Evolutionary conservation across 2,329 filamentous ascomycete genomes (phyloP).

Genomic region (Botryotinia convoluta): DNA sequence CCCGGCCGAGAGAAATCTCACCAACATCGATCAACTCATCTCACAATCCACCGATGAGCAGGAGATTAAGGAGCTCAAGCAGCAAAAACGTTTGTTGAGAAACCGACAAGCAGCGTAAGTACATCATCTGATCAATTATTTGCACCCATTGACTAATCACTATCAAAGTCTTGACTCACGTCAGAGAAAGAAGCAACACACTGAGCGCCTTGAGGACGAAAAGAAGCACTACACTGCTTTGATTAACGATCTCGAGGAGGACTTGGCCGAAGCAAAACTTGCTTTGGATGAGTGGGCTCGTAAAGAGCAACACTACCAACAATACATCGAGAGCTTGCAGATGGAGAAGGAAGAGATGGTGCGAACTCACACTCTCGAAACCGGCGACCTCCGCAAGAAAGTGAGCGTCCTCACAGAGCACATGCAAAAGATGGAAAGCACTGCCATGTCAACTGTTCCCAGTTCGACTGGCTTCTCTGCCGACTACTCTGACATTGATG

Average conservation of each 20-base stretch:
- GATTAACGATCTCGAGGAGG: conserved; percentile 76
- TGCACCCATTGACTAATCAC: conserved; percentile 29
- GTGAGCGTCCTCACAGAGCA: conserved; percentile 76
- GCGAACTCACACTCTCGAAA: conserved; percentile 83
- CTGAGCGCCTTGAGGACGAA: conserved; percentile 92
- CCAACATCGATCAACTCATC: conserved; percentile 93
- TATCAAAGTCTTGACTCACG: conserved; percentile 78
- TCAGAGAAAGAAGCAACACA: conserved; percentile 97
- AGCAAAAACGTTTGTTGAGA: conserved; percentile 90
- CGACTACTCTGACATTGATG: conserved; percentile 79
- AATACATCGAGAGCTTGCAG: conserved; percentile 72
- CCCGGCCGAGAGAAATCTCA: conserved; percentile 85
- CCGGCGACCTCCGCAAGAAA: conserved; percentile 88
- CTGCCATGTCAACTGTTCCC: conserved; percentile 49
- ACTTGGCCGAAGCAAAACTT: conserved; percentile 64
- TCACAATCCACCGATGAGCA: conserved; percentile 83
- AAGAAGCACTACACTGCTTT: conserved; percentile 85
- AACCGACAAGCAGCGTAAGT: conserved; percentile 95
- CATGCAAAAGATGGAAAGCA: conserved; percentile 67
- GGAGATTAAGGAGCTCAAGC: conserved; percentile 96
- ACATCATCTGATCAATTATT: conserved; percentile 33
- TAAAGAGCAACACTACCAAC: conserved; percentile 71
- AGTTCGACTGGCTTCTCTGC: conserved; percentile 63
- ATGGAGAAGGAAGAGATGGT: conserved; percentile 92
- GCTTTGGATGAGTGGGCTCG: conserved; percentile 69